Evolutionary conservation across 768 basidiomycete species (phyloP), one percentile per base, ranked within the genome.

Genomic region (Kwoniella botswanensis): DNA sequence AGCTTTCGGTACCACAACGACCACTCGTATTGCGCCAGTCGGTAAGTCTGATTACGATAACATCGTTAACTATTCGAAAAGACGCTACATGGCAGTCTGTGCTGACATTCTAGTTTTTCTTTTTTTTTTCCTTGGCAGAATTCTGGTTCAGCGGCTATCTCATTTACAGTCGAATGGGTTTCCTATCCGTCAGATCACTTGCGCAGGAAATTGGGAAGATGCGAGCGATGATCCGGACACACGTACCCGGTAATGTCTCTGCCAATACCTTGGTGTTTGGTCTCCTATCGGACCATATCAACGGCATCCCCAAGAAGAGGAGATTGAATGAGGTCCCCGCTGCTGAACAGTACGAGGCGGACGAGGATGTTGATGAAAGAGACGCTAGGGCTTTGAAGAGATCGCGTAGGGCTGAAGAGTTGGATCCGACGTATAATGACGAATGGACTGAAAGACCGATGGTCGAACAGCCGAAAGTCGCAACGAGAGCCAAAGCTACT

Each of bases 1-100:
- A 13, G 88, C 85, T 2, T 90, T 92, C 74, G 87, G 88, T 70
- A 86, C 88, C 29, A 86, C 93, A 52, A 88, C 91, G 1, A 91
- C 91, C 1, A 88, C 90, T 9, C 90, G 92, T 77, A 91, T 93
- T 79, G 88, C 93, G 42, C 93, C 91, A 81, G 89, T 92, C 53
- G 91, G 93, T 93, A 77, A 71, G 86, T 83, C 12, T 46, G n/a
- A n/a, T 50, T 2, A 13, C 21, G 59, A 59, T 46, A 3, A 13
- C 15, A 0, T 55, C 42, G 5, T 11, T 13, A 29, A n/a, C 4
- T 9, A 24, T 4, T 43, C 35, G 29, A 42, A 54, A 15, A 29
- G 29, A 29, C 29, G 29, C 6, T 29, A 29, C 29, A 29, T 29
- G 29, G 29, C 29, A 29, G 35, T 35, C 6, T 35, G 35, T 9